Evolutionary conservation across 192 early-diverging fungal species (phyloP), one percentile per base, ranked within the genome.

Genomic region (Cladochytrium replicatum): DNA sequence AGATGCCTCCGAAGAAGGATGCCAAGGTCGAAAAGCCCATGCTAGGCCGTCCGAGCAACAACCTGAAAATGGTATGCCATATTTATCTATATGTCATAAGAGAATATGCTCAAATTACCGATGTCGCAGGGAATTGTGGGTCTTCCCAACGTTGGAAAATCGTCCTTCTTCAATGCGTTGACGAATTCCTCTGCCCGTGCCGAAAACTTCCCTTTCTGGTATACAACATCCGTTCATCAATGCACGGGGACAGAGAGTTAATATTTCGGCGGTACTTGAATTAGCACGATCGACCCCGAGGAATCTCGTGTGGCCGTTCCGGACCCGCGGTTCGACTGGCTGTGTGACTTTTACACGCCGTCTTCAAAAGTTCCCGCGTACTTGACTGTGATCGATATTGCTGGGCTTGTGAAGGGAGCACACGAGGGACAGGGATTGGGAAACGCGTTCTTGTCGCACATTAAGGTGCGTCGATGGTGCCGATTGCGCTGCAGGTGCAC

Each of bases 131-230:
- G 92, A 56, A 89, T 96, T 32, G 89, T 93, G 21, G 91, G 89
- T 41, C 69, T 96, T 45, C 91, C 89, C 54, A 93, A 93, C 54
- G 87, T 93, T 19, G 93, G 83, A 57, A 84, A 90, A 66, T 87
- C 83, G n/a, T 81, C 85, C 27, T 81, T 87, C 57, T 88, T 89
- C 71, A 87, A 55, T 80, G 80, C 29, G 74, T 90, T 50, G 83
- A 82, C 46, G 82, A 74, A n/a, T 56, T 79, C 72, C 32, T 57
- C 73, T 19, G 80, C 68, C 8, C 66, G 78, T 19, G 83, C 91
- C 37, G 91, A 91, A 60, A 98, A 96, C 78, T 96, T 90, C 63
- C 95, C 95, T 48, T 98, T 98, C 80, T 93, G 89, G n/a, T n/a
- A n/a, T n/a, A n/a, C 68, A 90, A 83, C 27, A 87, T 87, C 60